These are phyloP conservation scores for Agastache rugosa DNA, from an alignment of 257 asterid species.

Conservation along the genomic window DNA sequence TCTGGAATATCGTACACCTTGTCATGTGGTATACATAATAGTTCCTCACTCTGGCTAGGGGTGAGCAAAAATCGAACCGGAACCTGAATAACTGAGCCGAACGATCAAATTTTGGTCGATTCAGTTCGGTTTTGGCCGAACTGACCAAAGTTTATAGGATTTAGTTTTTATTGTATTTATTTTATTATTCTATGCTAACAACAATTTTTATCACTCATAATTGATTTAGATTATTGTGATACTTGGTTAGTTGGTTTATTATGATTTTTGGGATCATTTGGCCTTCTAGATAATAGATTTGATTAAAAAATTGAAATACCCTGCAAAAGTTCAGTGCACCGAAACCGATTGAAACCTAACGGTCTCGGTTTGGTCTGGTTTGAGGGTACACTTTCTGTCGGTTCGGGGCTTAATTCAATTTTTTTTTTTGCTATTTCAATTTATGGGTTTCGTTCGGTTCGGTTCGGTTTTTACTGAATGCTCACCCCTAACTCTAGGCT, in stretches of 20 bases:
- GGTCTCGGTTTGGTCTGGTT: too few relatives aligned
- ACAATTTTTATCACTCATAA: too few relatives aligned
- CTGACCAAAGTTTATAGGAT: too few relatives aligned
- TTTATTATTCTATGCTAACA: too few relatives aligned
- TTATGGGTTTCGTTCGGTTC: too few relatives aligned
- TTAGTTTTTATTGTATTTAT: too few relatives aligned
- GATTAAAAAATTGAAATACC: not conserved
- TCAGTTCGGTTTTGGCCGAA: too few relatives aligned
- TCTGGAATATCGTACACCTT: not conserved
- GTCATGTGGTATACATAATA: slow-evolving; percentile 22
- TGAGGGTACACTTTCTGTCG: too few relatives aligned
- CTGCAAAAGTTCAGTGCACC: not conserved
- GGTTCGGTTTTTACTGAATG: not conserved
- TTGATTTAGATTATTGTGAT: too few relatives aligned
- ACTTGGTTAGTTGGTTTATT: too few relatives aligned
- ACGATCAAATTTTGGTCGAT: too few relatives aligned
- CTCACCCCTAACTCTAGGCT: not conserved
- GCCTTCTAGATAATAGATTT: not conserved
- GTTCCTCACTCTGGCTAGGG: not conserved
- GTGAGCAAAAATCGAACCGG: not conserved
- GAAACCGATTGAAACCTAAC: not conserved
- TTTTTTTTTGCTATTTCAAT: too few relatives aligned
- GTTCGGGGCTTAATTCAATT: not conserved
- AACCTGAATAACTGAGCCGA: not conserved
- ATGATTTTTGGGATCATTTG: not conserved